Base-by-base conservation (phyloP, 2,329 filamentous ascomycete species). In the Claviceps humidiphila region DNA sequence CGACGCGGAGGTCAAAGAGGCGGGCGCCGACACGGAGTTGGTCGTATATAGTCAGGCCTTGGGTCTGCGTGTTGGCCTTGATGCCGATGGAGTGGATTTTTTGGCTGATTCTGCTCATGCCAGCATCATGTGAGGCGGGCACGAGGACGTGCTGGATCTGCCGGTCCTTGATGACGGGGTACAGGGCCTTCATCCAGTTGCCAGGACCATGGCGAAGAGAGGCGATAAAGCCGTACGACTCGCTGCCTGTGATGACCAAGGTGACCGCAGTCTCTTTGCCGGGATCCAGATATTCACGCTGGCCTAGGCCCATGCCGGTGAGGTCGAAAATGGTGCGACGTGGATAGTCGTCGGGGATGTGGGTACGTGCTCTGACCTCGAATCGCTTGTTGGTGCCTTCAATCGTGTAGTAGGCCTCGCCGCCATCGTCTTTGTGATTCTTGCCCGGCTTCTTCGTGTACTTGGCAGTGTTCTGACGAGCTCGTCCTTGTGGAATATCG, bases 91-190 rank as follows among this genome's bases (percentile, higher is more conserved):
- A 61, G 1, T 42, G 39, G 4, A 71, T 70, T 14, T 60, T 57
- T 47, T 58, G 52, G 14, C 61, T 68, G 54, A 72, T 71, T 1
- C 55, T 63, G 24, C 65, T 68, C 72, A 77, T 76, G n/a, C 72
- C 74, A 0, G 72, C 64, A 53, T 76, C 71, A 54, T 77, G 73
- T 3, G 71, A 68, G 8, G 73, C 74, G 0, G 73, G 73, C 64
- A 77, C 70, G 48, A 70, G 65, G 17, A 76, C 64, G 34, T 74
- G 67, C 50, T 69, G 68, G 0, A 76, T 58, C 1, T 66, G 67
- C 11, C 73, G 66, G 54, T 65, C 61, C 40, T 61, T 60, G 54
- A 68, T 67, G 2, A 62, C 59, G 17, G 63, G 52, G 53, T 66
- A 63, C 9, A 68, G 58, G 5, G 53, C 52, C 38, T 55, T 59